Base-by-base conservation (phyloP, 2,329 filamentous ascomycete species). In the Colletotrichum orchidophilum region DNA sequence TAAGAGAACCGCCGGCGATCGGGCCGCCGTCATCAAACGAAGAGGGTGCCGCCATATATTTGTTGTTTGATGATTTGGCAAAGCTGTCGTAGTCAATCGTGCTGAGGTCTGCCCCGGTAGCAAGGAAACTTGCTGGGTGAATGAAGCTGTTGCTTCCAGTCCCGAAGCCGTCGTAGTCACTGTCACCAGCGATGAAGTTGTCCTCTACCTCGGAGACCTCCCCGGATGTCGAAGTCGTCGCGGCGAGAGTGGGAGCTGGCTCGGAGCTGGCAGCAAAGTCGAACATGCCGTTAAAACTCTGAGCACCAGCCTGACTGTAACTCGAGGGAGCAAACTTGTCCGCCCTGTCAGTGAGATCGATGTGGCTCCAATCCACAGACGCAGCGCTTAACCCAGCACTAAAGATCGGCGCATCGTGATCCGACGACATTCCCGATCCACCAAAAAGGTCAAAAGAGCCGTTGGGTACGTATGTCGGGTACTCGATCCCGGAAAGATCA, bases 181-280 rank as follows among this genome's bases (percentile, higher is more conserved):
- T 87, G 39, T 82, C 82, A 73, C 84, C 82, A 73, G 84, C 81
- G 61, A 81, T 82, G 61, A 86, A 80, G 71, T 87, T 80, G 74
- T 92, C 90, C 72, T 92, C 91, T 5, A 89, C 89, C 77, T 92
- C 90, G 11, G 90, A 92, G 9, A 92, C 90, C 71, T 92, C 90
- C 42, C 90, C 90, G 13, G 90, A 92, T 9, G 89, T 91, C 11
- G 89, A 90, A 1, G 87, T 88, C 61, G 84, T 85, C 76, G 88
- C 84, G 72, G 88, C 87, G 75, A 91, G 78, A 59, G 87, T 83
- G 60, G 86, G 84, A 31, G 87, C 84, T 73, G 87, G 87, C 76
- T 89, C 87, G n/a, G 84, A 87, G 73, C 84, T 86, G 74, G 80
- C 84, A 73, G 79, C 80, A 63, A 86, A 88, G 63, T 89, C 88